These are phyloP conservation scores for Prunus yedoensis DNA, from an alignment of 331 rosid genomes.

Conservation along the genomic window DNA sequence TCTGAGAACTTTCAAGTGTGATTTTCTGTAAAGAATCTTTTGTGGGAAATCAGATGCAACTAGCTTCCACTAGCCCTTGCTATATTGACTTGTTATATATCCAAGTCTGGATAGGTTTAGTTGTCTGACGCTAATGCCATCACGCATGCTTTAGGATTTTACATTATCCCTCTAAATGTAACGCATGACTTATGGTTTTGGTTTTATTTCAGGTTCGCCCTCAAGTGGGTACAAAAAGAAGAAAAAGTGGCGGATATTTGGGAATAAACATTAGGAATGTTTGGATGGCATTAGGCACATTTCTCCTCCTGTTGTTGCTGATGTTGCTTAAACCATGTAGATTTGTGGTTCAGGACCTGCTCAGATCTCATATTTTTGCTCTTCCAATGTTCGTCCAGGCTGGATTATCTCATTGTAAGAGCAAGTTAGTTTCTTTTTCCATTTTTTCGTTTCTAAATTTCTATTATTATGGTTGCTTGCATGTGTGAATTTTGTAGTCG, in stretches of 20 bases:
- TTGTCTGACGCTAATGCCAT: not conserved
- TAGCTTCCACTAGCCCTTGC: not conserved
- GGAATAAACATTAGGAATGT: conserved; percentile 52
- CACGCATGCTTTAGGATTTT: not conserved
- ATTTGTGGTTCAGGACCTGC: conserved; percentile 29
- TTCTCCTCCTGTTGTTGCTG: not conserved
- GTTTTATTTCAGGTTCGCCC: conserved; percentile 49
- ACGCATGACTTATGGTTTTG: conserved; percentile 13
- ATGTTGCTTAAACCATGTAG: not conserved
- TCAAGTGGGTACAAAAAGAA: conserved; percentile 64
- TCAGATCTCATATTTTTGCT: not conserved
- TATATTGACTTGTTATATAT: not conserved
- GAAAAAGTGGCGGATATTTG: conserved; percentile 77
- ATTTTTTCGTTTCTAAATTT: not conserved
- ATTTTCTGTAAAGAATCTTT: not conserved
- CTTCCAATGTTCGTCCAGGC: not conserved
- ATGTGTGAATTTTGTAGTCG: conserved; percentile 4
- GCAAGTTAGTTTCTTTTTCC: not conserved
- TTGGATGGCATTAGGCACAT: conserved; percentile 9
- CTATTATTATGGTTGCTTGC: not conserved
- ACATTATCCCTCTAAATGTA: not conserved
- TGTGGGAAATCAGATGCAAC: not conserved
- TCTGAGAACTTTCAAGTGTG: not conserved
- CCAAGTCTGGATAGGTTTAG: not conserved
- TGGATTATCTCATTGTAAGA: conserved; percentile 14